Evolutionary conservation across 345 rosid species (phyloP), one percentile per base, ranked within the genome.

Genomic region (Syzygium grande): DNA sequence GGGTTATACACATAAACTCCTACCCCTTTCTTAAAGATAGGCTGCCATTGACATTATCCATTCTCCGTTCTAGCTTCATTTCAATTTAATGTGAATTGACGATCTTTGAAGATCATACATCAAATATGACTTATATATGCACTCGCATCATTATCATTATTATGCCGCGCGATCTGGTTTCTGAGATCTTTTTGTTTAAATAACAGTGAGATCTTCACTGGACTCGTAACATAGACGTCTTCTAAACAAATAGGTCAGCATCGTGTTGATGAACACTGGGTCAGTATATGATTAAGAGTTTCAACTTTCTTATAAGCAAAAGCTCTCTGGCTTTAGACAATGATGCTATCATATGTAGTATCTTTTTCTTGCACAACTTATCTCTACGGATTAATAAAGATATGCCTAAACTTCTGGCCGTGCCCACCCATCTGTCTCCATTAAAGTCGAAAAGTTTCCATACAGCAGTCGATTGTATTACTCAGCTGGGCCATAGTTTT

Each of bases 401-500:
- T 51, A 84, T n/a, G 86, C 61, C 29, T 41, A 30, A 56, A 38
- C 58, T 30, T 56, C 68, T 22, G 29, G 53, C 43, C 13, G 86
- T 19, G 51, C 58, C 49, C 46, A 51, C 55, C 86, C 25, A 52
- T 52, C 86, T 84, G 86, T 52, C 52, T 80, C 5, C 84, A 46
- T 51, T 22, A 46, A 52, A 84, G 85, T 27, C 21, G 41, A 52
- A 65, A 16, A 22, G 38, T 52, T 65, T 80, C 80, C 84, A 86
- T 88, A 9, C 51, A 16, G 86, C 85, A 84, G 91, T 89, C 85
- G 85, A 84, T 90, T 89, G 90, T 89, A 89, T 89, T 84, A 83
- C 87, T 87, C 88, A 84, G 89, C 87, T 90, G 93, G 94, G 86
- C 54, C 93, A 91, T 7, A 49, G 65, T 78, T 84, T 58, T 78